phyloP scores from a whole-genome alignment of 495 filamentous ascomycete genomes.

The Rhypophila decipiens region DNA sequence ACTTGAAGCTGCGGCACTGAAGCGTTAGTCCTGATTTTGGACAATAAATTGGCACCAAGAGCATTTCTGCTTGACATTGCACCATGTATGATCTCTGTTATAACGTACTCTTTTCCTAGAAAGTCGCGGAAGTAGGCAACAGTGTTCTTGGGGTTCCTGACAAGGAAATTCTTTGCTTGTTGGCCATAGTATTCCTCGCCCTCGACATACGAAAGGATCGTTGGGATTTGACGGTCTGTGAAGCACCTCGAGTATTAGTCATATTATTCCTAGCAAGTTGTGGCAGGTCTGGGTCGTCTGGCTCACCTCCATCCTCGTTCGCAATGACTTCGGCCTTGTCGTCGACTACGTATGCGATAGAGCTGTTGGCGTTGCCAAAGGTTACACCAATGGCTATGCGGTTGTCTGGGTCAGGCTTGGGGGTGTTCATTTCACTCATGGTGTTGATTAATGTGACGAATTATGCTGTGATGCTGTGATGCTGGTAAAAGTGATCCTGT shows the following conservation, averaged over 20 bases:
- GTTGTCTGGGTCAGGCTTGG: conserved; percentile 49
- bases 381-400: conserved; percentile 86
- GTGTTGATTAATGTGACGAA: conserved; percentile 2
- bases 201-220: conserved; percentile 86
- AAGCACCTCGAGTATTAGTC: conserved; percentile 3
- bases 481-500: background rate
- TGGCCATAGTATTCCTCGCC: conserved; percentile 95
- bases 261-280: background rate
- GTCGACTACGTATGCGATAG: conserved; percentile 85
- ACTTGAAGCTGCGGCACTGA: conserved; percentile 69
- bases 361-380: conserved; percentile 97
- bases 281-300: background rate
- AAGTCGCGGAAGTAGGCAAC: conserved; percentile 94
- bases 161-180: conserved; percentile 86
- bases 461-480: background rate
- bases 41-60: too few relatives aligned
- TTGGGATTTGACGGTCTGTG: conserved; percentile 94
- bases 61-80: too few relatives aligned
- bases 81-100: too few relatives aligned
- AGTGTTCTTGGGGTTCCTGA: conserved; percentile 88
- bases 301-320: conserved; percentile 93
- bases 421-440: conserved; percentile 31
- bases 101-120: conserved; percentile 75
- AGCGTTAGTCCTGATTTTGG: too few relatives aligned
- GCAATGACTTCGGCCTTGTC: conserved; percentile 97